Conservation (phyloP, 192 early-diverging fungal species). For the Backusella circina region DNA sequence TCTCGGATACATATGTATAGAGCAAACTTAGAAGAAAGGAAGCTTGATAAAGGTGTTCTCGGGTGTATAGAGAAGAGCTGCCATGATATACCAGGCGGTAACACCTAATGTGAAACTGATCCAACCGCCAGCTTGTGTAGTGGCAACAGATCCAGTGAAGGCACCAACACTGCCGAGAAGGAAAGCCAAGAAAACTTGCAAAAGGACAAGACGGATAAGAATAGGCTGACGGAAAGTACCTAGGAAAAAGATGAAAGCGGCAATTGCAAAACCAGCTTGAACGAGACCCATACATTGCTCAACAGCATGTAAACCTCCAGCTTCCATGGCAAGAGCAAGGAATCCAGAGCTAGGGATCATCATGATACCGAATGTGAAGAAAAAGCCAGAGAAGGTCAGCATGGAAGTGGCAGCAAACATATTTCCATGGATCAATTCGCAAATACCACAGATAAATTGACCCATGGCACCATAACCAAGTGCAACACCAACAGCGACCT, state of each 20-base stretch:
- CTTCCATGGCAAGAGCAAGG: not conserved
- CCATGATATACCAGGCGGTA: constrained; percentile 24
- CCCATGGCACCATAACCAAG: constrained; percentile 21
- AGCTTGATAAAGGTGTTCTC: constrained; percentile 13
- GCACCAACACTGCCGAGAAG: constrained; percentile 14
- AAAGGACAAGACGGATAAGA: constrained; percentile 11
- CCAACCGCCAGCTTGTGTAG: constrained; percentile 18
- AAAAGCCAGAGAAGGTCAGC: constrained; percentile 22
- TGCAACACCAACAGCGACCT: constrained; percentile 22
- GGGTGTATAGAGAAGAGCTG: constrained; percentile 13
- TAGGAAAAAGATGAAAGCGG: constrained; percentile 21
- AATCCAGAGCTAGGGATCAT: constrained; percentile 19
- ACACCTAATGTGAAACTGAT: constrained; percentile 19
- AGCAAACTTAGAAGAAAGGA: constrained; percentile 17
- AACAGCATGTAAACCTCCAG: not conserved
- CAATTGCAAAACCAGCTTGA: constrained; percentile 14
- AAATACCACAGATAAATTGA: constrained; percentile 16
- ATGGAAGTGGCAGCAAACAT: constrained; percentile 26
- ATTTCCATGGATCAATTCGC: constrained; percentile 20
- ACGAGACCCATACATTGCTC: constrained; percentile 5
- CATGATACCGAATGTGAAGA: constrained; percentile 27
- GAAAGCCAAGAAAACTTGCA: constrained; percentile 23
- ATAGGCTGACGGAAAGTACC: constrained; percentile 22
- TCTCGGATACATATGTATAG: not conserved
- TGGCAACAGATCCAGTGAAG: not conserved